Base-by-base conservation (phyloP, 495 filamentous ascomycete genomes). In the Podospora pseudopauciseta region DNA sequence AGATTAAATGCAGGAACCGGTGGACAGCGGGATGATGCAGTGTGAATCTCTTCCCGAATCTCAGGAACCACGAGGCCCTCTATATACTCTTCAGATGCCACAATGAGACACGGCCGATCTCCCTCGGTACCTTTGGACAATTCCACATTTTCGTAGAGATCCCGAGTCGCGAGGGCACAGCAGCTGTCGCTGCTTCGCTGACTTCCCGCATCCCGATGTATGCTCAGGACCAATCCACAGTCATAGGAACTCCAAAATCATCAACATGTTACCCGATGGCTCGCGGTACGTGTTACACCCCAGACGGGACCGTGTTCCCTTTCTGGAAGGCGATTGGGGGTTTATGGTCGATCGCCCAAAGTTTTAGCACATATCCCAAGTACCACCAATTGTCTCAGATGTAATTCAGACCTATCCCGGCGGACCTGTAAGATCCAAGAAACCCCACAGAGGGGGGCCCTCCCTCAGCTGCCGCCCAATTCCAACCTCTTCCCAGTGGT, bases 381-480 rank as follows among this genome's bases (percentile, higher is more conserved):
- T 39, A 39, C 34, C 34, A 1, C 34, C 34, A 23, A 5, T 39
- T 39, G 34, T 39, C 34, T 39, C 34, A 39, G 34, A 39, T 39
- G 39, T 13, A 49, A 49, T 49, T 9, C 39, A 49, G 39, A 3
- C 39, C 39, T 49, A 49, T 49, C 39, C 39, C 39, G 9, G 13
- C 13, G 15, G 15, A 18, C 39, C 39, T 49, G 6, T 49, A 16
- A 49, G 15, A 49, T 11, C 9, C 39, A 49, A 16, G 7, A 49
- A 49, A 49, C 30, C 30, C 30, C 30, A 32, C 30, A 32, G 30
- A 7, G 30, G 30, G 30, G 30, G 30, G 30, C 2, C 18, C 39
- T 49, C 39, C 39, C 63, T 28, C 60, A 60, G 64, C 34, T 34
- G n/a, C 60, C 55, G 23, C 44, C 65, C 72, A 72, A 67, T 72